Base-by-base conservation (phyloP, 768 basidiomycete genomes). In the Strobilomyces confusus region DNA sequence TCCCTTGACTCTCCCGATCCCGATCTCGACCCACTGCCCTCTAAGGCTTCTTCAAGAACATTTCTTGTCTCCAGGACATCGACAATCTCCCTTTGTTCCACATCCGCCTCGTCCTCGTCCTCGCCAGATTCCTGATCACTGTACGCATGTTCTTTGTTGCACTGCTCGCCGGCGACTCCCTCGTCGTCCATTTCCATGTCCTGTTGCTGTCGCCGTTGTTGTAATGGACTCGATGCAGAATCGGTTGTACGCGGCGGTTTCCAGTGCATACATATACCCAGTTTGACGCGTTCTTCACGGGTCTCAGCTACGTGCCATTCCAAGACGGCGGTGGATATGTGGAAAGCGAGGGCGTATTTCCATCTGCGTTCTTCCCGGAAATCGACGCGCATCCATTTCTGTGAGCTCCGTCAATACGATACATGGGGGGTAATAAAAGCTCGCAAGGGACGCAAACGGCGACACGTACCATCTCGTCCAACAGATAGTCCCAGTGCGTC, bases 381-480 rank as follows among this genome's bases (percentile, higher is more conserved):
- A 67, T 99, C 97, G 34, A 82, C 81, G 25, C 92, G 88, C 82
- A 99, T 87, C 97, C 97, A 99, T 81, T 88, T 92, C 95, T 94
- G 59, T 62, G 41, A 67, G 64, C 23, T 14, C 36, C 25, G 0
- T 42, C 25, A 41, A 22, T 14, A 41, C 30, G 41, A 43, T 13
- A 22, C 19, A 45, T 30, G 38, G 47, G 34, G 22, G 32, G 52
- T 8, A 38, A 25, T 22, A 33, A 23, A 38, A 38, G 37, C n/a
- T 34, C 46, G 14, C 22, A 46, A 42, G 41, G 58, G 13, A 29
- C 6, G 43, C 17, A 9, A 42, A 62, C 5, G 30, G 40, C 17
- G 37, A 26, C 19, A 73, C 80, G 60, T 50, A 91, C 92, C 93
- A 98, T 93, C 71, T 99, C 97, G 56, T 98, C 95, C 69, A 99